phyloP scores from a whole-genome alignment of 192 early-diverging fungal species.

The Thamnidium elegans region DNA sequence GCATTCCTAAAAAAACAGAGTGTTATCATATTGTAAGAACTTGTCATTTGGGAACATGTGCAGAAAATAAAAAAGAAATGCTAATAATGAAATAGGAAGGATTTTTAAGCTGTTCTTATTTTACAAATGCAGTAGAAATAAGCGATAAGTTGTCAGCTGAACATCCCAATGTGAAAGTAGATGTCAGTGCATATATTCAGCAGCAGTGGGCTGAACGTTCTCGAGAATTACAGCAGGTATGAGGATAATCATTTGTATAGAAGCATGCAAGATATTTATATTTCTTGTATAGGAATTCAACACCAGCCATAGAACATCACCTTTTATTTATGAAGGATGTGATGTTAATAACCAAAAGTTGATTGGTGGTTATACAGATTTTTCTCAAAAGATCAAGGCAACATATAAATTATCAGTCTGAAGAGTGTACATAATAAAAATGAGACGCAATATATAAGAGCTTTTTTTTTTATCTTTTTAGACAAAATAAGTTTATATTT shows the following conservation, averaged over 20 bases:
- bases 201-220: constrained; percentile 33
- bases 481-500: too few species aligned
- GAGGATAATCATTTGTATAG: neutral
- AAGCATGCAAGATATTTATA: neutral
- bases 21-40: constrained; percentile 36
- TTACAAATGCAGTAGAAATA: constrained; percentile 35
- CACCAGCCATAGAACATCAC: constrained; percentile 39
- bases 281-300: constrained; percentile 15
- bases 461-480: too few species aligned
- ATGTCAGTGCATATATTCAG: constrained; percentile 27
- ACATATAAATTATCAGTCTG: constrained; percentile 9
- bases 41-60: neutral
- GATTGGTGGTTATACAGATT: constrained; percentile 43
- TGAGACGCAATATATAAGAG: too few species aligned
- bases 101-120: constrained; percentile 42
- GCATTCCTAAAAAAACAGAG: constrained; percentile 23
- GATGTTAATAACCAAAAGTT: constrained; percentile 25
- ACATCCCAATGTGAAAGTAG: constrained; percentile 31
- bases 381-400: constrained; percentile 26
- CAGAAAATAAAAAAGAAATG: neutral
- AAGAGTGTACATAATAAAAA: too few species aligned
- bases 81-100: constrained; percentile 35
- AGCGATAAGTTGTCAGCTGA: constrained; percentile 30
- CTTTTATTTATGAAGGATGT: constrained; percentile 52
- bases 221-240: constrained; percentile 22